Evolutionary conservation across 2,329 filamentous ascomycete genomes (phyloP), one percentile per base, ranked within the genome.

Genomic region (Alternaria brassicicola): DNA sequence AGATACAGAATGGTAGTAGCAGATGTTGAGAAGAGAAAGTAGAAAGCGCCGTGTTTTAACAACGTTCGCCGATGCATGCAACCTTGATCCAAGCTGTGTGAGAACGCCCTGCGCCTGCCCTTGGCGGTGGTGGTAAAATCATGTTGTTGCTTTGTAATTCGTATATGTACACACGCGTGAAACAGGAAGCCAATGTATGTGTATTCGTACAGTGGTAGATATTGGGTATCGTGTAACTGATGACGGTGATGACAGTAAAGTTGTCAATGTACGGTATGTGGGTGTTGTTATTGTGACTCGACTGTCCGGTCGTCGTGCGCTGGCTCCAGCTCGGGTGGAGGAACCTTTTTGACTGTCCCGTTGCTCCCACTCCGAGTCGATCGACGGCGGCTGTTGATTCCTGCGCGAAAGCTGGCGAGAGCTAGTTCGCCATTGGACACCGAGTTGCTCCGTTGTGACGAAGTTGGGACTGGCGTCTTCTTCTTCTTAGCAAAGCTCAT

Each of bases 301-400:
- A 39, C 39, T 39, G 52, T 57, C 12, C 42, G 52, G 2, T 57
- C 53, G 9, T 62, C 53, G 12, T 62, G 51, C 15, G 55, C 61
- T 25, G 62, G 50, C 10, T 50, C 57, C 17, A 66, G 52, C 10
- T 67, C 70, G 26, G 66, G 62, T 47, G 73, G 69, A 28, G 74
- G 72, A 13, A 82, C 72, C 65, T 82, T 82, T 68, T 83, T 82
- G 65, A 83, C 80, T 7, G 81, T 83, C 30, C 81, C 80, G 62
- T 79, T 81, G 66, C 81, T 83, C 23, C 80, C 81, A 62, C 80
- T 83, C 33, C 81, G 76, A 10, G 74, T 76, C 35, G 78, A 77
- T 75, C 80, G 67, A 66, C 79, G 62, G 62, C 78, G 66, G 64
- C 43, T 52, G 49, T 54, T 66, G 31, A 67, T 70, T 17, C 68